These are phyloP conservation scores for Coemansia sp. DNA, from an alignment of 192 early-diverging fungal species.

Conservation along the genomic window DNA sequence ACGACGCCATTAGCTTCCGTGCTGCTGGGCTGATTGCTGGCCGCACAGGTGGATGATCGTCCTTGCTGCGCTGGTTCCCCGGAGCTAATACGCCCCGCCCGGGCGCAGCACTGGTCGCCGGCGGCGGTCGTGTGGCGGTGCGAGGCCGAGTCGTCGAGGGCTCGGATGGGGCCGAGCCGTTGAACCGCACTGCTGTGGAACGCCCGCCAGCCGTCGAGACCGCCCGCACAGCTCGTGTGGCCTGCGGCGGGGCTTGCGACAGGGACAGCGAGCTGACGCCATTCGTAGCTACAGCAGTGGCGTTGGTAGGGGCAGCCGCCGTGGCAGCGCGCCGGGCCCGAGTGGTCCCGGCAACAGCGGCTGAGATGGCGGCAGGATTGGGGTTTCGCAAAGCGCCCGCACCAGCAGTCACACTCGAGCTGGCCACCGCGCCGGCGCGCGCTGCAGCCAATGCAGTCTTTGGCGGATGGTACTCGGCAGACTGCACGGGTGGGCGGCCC, in stretches of 20 bases:
- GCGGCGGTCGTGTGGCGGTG: conserved; percentile 4
- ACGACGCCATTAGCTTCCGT: conserved; percentile 8
- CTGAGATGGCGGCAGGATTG: conserved; percentile 39
- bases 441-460: background rate
- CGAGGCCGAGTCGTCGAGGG: conserved; percentile 7
- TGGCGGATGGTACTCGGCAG: background rate
- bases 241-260: background rate
- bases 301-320: background rate
- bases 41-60: background rate
- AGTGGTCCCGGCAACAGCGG: conserved; percentile 48
- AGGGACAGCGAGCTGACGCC: background rate
- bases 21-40: conserved; percentile 15
- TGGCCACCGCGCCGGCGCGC: background rate
- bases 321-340: conserved; percentile 29
- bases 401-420: background rate
- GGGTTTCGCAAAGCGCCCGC: conserved; percentile 13
- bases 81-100: background rate
- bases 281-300: background rate
- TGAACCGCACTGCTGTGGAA: conserved; percentile 24
- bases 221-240: background rate
- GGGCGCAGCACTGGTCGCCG: background rate
- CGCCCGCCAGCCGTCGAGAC: conserved; percentile 1
- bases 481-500: background rate
- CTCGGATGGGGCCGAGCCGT: background rate
- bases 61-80: background rate